Evolutionary conservation across 176 grass and related monocot species (phyloP), one percentile per base, ranked within the genome.

Genomic region (Poa annua): DNA sequence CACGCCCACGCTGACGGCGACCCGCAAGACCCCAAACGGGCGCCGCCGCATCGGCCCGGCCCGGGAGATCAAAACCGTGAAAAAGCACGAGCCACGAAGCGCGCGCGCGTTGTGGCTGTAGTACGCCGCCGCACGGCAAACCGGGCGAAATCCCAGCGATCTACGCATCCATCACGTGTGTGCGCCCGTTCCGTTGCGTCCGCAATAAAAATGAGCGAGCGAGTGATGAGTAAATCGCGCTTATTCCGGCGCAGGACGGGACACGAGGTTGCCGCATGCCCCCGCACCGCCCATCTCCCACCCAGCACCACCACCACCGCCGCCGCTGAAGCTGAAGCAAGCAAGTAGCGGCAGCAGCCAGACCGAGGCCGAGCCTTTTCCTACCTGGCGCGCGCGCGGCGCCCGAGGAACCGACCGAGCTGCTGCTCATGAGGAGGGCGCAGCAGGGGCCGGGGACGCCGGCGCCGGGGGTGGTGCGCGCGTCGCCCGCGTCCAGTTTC

Each of bases 401-500:
- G 22, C 33, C 49, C 47, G 56, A 75, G 77, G 85, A 66, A 19
- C 20, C 56, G 86, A 85, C 20, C 56, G 86, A 85, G 57, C 7
- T 39, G 62, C 81, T 65, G 85, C 49, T 19, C 39, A 24, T 88
- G 88, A 84, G 69, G 86, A 77, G 52, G 57, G 86, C n/a, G 29
- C 63, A 13, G 79, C 53, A 73, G 44, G 7, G 13, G 82, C 53
- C 49, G 44, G 7, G 13, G 82, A 11, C 76, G 35, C 16, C 52
- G 62, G 75, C 54, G 15, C 76, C 82, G 75, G 61, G 38, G 44
- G 86, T 66, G 86, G 88, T 97, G 84, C 80, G 64, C 66, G 88
- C 87, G 19, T 94, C 95, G 61, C 90, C 88, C 22, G 90, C 85
- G 24, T 91, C 92, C 81, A 89, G 81, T 81, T 97, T 97, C 88